Base-by-base conservation (phyloP, 345 rosid species). In the Arabidopsis arenosa region DNA sequence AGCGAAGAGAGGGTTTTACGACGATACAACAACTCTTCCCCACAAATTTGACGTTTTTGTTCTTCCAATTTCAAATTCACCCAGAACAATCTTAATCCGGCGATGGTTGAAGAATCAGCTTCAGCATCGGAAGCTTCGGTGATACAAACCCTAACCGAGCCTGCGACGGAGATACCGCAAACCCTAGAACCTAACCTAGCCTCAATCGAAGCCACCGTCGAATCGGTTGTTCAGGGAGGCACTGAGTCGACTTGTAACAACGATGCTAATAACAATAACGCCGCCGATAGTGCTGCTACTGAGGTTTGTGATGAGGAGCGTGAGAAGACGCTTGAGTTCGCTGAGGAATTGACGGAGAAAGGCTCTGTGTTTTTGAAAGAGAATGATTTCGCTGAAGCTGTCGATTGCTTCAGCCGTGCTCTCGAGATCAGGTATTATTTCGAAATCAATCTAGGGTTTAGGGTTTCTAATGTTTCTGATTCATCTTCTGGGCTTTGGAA, bases 391-490 rank as follows among this genome's bases (percentile, higher is more conserved):
- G 72, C 63, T 5, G 96, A 92, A 80, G 99, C 99, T 14, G 88
- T 87, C 5, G 98, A 95, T 40, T 95, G 93, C 86, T 90, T 89
- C 48, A 90, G 98, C 84, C 99, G 98, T 32, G 87, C 94, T 55
- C 90, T 95, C 7, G 98, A 95, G 72, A 92, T 92, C 85, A 88
- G 93, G 99, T 94, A 71, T 62, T 35, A 2, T 63, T 70, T 51
- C 3, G 5, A 4, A 4, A 28, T 30, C 44, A 45, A 15, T 55
- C 30, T 17, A 57, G 65, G 13, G 47, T 49, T 61, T 60, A 72
- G 76, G 68, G 52, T 37, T 60, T 48, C 59, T 3, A 5, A 28
- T 36, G 60, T 14, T 49, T 59, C 12, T 0, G 47, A 35, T 61
- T 71, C 12, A 1, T 2, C 2, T 9, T 45, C 9, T 61, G 18